Base-by-base conservation (phyloP, 2,329 filamentous ascomycete genomes). In the Phialocephala sp. region DNA sequence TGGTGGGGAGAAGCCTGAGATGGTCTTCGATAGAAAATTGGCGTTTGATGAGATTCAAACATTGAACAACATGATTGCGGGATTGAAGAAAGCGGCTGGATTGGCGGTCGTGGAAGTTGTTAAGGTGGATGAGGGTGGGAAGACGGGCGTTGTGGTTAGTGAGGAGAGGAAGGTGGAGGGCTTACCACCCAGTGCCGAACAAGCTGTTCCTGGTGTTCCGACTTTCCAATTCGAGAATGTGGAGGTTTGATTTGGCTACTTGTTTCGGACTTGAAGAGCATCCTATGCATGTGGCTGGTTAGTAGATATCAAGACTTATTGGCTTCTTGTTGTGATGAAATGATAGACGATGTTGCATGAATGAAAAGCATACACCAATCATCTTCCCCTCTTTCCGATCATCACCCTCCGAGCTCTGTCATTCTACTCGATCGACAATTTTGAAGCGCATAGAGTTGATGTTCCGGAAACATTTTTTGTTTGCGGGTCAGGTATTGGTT, bases 201-300 rank as follows among this genome's bases (percentile, higher is more conserved):
- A 84, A 71, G 93, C 94, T 6, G 88, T 95, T 65, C 94, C 94
- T 15, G 94, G 94, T 1, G 83, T 85, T 70, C 94, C 94, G 60
- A 91, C 87, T 50, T 97, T 96, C 79, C 83, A 87, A 73, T 97
- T 97, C 80, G 90, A 92, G 80, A 97, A 97, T 77, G 84, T 95
- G 60, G 83, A 84, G 73, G 66, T 62, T 60, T 70, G 27, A 18
- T 1, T 18, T 54, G 8, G 11, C 8, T 5, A 15, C 8, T 27
- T 2, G 47, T 32, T 27, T 54, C 3, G 9, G 50, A 45, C 4
- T 50, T 24, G n/a, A 14, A 20, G n/a, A 32, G 27, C 27, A 32
- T 32, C 6, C 3, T 32, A 6, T 32, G 27, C 27, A 32, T 32
- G 27, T 32, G 11, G 14, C 15, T 43, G 24, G 50, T 6, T 54